phyloP scores from a whole-genome alignment of 2,329 filamentous ascomycete species.

The Penicillium sp. region DNA sequence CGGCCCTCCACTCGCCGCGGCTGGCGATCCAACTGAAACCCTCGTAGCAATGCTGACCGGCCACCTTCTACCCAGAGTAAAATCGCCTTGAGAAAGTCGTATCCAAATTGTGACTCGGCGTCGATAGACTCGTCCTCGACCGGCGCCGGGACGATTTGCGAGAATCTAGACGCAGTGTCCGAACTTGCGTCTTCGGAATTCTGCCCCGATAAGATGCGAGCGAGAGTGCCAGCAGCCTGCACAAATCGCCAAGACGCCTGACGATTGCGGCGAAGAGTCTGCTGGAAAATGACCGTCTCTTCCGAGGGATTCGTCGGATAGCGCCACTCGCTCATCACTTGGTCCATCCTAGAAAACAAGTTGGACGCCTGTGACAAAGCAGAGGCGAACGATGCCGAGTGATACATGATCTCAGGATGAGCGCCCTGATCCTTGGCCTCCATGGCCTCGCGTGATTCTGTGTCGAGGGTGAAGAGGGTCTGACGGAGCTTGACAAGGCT shows the following conservation, averaged over 20 bases:
- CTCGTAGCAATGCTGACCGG: constrained; percentile 48
- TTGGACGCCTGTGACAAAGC: constrained; percentile 41
- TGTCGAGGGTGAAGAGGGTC: constrained; percentile 49
- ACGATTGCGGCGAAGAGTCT: constrained; percentile 51
- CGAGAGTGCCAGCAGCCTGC: constrained; percentile 55
- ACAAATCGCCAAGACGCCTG: constrained; percentile 55
- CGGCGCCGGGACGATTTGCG: constrained; percentile 44
- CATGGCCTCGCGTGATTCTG: constrained; percentile 27
- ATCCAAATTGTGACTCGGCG: constrained; percentile 50
- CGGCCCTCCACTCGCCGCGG: constrained; percentile 39
- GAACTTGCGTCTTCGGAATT: background rate
- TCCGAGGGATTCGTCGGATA: constrained; percentile 54
- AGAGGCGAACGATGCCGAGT: constrained; percentile 36
- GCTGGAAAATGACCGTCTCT: constrained; percentile 50
- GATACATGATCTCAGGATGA: constrained; percentile 19
- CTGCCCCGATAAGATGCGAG: constrained; percentile 46
- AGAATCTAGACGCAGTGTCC: constrained; percentile 35
- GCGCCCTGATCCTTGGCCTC: constrained; percentile 21
- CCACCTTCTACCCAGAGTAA: constrained; percentile 58
- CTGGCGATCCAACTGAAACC: constrained; percentile 47
- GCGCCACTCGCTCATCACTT: constrained; percentile 50
- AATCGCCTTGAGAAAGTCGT: constrained; percentile 60
- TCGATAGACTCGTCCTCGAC: constrained; percentile 38
- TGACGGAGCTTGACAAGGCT: constrained; percentile 50
- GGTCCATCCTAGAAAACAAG: constrained; percentile 52